phyloP scores from a whole-genome alignment of 148 eudicot species.

The Vaccinium vitisidaea region DNA sequence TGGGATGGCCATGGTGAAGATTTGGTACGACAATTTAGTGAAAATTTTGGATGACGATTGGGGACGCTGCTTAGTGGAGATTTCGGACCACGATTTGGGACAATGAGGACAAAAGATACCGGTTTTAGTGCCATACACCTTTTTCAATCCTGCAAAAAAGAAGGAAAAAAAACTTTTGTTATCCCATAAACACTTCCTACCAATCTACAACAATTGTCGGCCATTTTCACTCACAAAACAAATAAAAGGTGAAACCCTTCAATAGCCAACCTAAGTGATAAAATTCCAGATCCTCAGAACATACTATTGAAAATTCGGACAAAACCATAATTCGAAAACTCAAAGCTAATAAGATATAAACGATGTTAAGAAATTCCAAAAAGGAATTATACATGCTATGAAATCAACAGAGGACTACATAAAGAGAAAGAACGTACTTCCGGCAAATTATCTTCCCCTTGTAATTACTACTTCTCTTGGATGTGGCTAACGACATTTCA shows the following conservation, averaged over 20 bases:
- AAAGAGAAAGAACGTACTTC: conserved; percentile 26
- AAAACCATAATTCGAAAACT: not conserved
- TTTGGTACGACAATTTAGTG: no score
- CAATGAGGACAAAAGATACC: no score
- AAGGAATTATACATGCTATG: no score
- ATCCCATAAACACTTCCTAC: not conserved
- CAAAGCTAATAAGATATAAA: not conserved
- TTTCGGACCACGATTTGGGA: no score
- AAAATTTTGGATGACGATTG: no score
- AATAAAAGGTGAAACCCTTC: not conserved
- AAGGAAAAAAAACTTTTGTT: not conserved
- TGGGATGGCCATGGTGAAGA: no score
- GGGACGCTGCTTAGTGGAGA: no score
- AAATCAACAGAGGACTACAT: not conserved
- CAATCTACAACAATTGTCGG: not conserved
- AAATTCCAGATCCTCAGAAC: not conserved
- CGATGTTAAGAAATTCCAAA: no score
- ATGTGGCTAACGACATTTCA: conserved; percentile 9
- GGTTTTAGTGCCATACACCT: no score
- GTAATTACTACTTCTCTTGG: conserved; percentile 32
- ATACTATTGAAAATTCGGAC: not conserved
- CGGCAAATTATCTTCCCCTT: conserved; percentile 43
- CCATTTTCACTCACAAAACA: not conserved
- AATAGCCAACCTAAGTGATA: not conserved
- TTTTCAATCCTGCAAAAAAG: conserved; percentile 27